Evolutionary conservation across 2,329 filamentous ascomycete genomes (phyloP), one percentile per base, ranked within the genome.

Genomic region (Aspergillus carbonarius): DNA sequence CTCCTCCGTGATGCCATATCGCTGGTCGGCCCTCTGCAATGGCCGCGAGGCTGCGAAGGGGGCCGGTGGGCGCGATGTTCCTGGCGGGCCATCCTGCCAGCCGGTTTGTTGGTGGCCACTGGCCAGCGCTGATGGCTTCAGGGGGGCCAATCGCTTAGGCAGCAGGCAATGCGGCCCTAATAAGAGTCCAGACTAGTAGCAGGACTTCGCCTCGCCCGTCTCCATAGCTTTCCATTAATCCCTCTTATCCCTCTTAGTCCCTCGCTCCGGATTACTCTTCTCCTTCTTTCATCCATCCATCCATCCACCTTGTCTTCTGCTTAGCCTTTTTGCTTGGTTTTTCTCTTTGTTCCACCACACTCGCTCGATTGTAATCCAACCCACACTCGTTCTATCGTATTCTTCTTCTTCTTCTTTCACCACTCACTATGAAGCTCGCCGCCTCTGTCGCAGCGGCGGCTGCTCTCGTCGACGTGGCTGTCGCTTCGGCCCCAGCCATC

Each of bases 401-500:
- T 20, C 15, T n/a, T 40, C 39, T 40, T 47, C 15, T 32, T 30
- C 17, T 17, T n/a, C n/a, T n/a, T n/a, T 23, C 9, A 23, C 23
- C 15, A 23, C 4, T 71, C 74, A 79, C 59, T 63, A 86, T 86
- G 84, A 84, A 75, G 76, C 74, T 71, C 68, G 82, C 72, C 70
- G 79, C 69, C 58, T 59, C 75, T 57, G 66, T 81, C 61, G 80
- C 79, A 65, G 75, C 78, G 61, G 78, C 81, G 58, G 79, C 39
- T 42, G 39, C 79, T 61, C 74, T 85, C 55, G 77, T 83, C 54
- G 74, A 76, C 62, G 70, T 61, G 65, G 76, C 74, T 59, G 69
- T 75, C 40, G 83, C 84, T 42, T 82, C 84, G 55, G 82, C 82
- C 63, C 76, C 88, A 54, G 83, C 81, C 13, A 82, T 83, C 58